These are phyloP conservation scores for Solanum stenotomum DNA, from an alignment of 257 asterid species.

Conservation along the genomic window DNA sequence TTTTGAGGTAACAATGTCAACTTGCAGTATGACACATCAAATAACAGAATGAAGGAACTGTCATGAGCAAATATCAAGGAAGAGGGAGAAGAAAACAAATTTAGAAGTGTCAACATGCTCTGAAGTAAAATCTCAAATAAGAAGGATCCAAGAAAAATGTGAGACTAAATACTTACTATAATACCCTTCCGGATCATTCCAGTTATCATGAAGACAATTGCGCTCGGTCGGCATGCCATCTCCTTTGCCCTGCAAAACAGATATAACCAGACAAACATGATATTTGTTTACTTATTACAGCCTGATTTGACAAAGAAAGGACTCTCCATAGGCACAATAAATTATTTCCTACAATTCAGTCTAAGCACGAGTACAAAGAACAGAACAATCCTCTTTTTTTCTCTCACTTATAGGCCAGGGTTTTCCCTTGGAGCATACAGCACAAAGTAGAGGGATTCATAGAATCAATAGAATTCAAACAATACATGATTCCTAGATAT, in stretches of 20 bases:
- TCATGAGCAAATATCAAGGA: background rate
- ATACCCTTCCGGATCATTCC: conserved; percentile 28
- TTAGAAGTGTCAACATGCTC: background rate
- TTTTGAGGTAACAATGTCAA: background rate
- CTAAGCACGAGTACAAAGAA: background rate
- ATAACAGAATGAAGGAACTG: background rate
- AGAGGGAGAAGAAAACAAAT: background rate
- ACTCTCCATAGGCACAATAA: background rate
- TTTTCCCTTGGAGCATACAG: background rate
- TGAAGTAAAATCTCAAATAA: background rate
- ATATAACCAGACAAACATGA: background rate
- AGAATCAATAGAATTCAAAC: conserved; percentile 8
- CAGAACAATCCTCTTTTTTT: background rate
- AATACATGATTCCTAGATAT: background rate
- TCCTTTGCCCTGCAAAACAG: conserved; percentile 54
- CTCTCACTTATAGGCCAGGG: background rate
- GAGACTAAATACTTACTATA: conserved; percentile 38
- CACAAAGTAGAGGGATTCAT: background rate
- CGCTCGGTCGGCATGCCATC: conserved; percentile 63
- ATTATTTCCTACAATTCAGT: background rate
- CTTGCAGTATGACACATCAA: background rate
- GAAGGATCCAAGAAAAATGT: background rate
- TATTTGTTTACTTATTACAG: background rate
- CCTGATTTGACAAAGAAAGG: background rate
- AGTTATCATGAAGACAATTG: conserved; percentile 74